Evolutionary conservation across 805 yeast genomes (phyloP), one percentile per base, ranked within the genome.

Genomic region (Sugiyamaella chiloensis): DNA sequence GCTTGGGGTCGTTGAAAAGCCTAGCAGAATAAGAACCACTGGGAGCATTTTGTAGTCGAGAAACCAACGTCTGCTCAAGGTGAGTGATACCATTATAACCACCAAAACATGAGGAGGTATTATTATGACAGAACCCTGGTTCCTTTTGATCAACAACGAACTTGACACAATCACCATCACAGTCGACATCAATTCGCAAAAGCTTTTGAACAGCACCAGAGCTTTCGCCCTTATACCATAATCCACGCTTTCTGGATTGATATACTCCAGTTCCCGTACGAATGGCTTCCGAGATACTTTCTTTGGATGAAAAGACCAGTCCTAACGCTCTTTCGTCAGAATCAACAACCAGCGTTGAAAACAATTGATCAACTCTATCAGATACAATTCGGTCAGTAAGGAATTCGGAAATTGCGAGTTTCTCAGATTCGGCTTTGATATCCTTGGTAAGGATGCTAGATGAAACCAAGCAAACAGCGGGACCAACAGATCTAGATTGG

Each of bases 221-320:
- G 1, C 96, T 87, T 47, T 85, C 84, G 24, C 99, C 99, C 66
- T 93, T 93, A 65, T 83, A 85, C 99, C 99, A 93, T 50, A 93
- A 75, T 37, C 95, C 98, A 52, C 87, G 81, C 47, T 76, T 72
- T 59, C 99, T 83, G 6, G 96, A 87, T 66, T 85, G 96, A 68
- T 93, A 93, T 1, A 93, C 96, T 49, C 99, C 99, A 7, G 87
- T 80, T 42, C 79, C 76, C 19, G 87, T 83, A 51, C 79, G 79
- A 56, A 93, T 78, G 9, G 98, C 93, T 59, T 85, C 90, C 37
- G 76, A 68, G 59, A 93, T 80, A 27, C 96, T 87, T 57, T 85
- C 89, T 35, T 68, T 68, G 0, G 96, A 87, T 0, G 98, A 91
- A 69, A 89, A 93, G 7, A 91, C 97, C 24, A 91, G 74, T 4